Evolutionary conservation across 306 rosid species (phyloP).

Genomic region (Arachis stenosperma): DNA sequence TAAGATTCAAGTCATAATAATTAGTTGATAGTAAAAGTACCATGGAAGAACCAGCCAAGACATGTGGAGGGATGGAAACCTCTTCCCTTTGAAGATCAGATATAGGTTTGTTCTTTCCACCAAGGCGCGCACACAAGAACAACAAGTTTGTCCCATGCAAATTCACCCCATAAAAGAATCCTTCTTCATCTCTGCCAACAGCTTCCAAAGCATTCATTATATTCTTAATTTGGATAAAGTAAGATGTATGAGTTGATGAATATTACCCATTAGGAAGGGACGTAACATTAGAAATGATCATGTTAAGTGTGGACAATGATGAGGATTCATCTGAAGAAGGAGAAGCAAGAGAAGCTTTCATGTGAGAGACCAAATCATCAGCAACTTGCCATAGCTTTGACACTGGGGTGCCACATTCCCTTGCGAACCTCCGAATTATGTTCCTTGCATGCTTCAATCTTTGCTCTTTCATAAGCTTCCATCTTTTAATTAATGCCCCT

Average conservation of each 20-base stretch:
- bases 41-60: conserved; percentile 49
- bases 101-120: conserved; percentile 60
- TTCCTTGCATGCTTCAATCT: conserved; percentile 45
- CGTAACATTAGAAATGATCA: conserved; percentile 57
- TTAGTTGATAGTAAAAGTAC: conserved; percentile 23
- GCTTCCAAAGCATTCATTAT: background rate
- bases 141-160: conserved; percentile 54
- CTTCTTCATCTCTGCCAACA: conserved; percentile 68
- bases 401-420: conserved; percentile 66
- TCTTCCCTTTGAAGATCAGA: conserved; percentile 58
- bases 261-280: conserved; percentile 66
- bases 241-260: background rate
- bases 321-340: conserved; percentile 36
- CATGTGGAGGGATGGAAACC: conserved; percentile 49
- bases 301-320: conserved; percentile 44
- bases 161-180: conserved; percentile 65
- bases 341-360: conserved; percentile 57
- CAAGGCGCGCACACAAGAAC: conserved; percentile 62
- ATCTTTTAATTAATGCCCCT: conserved; percentile 39
- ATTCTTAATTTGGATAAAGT: background rate
- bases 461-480: conserved; percentile 53
- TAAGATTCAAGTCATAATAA: no score
- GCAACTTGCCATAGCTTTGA: conserved; percentile 57
- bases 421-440: conserved; percentile 56
- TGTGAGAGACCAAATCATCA: conserved; percentile 54